A percentile compares a stretch with the other conserved stretches of the same genome.
Conservation (phyloP, 192 early-diverging fungal species). For the Diversispora eburnea region DNA sequence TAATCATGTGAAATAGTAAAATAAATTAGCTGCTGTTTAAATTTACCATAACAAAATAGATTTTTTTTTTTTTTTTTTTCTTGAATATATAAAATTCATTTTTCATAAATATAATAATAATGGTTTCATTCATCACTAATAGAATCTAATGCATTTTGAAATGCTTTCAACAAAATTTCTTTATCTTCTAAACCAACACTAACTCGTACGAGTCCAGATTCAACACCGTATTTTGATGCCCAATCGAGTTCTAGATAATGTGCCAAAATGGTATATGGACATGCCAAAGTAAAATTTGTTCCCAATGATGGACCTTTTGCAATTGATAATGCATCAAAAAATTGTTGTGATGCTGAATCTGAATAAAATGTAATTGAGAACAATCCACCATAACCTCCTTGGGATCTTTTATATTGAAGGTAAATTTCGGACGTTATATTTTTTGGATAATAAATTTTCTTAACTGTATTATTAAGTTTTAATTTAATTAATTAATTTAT, state of each 20-base stretch:
- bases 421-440: conserved; percentile 70
- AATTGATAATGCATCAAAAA: conserved; percentile 78
- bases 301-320: conserved; percentile 95
- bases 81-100: too few relatives aligned
- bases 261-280: conserved; percentile 93
- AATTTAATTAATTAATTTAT: conserved; percentile 4
- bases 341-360: conserved; percentile 50
- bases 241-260: conserved; percentile 94
- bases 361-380: conserved; percentile 74
- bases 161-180: conserved; percentile 65
- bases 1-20: too few relatives aligned
- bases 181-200: conserved; percentile 85
- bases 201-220: conserved; percentile 70
- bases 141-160: conserved; percentile 69
- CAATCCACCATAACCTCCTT: conserved; percentile 83
- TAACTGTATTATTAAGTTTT: conserved; percentile 49
- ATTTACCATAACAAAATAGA: too few relatives aligned
- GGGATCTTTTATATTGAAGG: conserved; percentile 52
- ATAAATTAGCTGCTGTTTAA: too few relatives aligned
- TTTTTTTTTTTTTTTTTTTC: too few relatives aligned
- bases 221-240: conserved; percentile 80
- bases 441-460: conserved; percentile 80
- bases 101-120: too few relatives aligned
- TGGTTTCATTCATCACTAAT: conserved; percentile 26
- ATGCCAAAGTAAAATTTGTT: conserved; percentile 93